A percentile compares a stretch with the other conserved stretches of the same genome.
Evolutionary conservation across 257 asterid genomes (phyloP).

Genomic region (Solanum ahanhuiri): DNA sequence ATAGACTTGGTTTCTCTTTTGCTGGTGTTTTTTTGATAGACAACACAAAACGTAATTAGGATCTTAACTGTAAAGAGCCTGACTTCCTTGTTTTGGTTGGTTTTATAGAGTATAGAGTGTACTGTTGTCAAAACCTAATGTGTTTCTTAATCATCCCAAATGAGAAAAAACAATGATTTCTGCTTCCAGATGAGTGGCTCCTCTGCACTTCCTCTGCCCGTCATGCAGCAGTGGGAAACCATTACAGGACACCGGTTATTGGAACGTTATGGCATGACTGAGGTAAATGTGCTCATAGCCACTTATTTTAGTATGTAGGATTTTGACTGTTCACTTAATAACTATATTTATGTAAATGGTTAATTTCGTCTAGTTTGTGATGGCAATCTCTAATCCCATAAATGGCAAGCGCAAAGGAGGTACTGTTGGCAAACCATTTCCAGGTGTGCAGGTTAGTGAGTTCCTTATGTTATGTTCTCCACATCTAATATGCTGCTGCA

Average conservation of each 20-base stretch:
- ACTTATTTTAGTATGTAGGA: neutral
- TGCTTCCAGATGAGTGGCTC: conserved; percentile 88
- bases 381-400: conserved; percentile 89
- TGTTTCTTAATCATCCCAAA: neutral
- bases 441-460: conserved; percentile 77
- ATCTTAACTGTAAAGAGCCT: neutral
- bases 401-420: conserved; percentile 80
- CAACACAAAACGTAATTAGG: neutral
- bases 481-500: neutral
- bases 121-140: neutral
- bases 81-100: neutral
- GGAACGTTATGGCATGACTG: conserved; percentile 98
- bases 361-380: conserved; percentile 61
- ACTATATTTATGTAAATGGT: conserved; percentile 4
- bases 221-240: conserved; percentile 92
- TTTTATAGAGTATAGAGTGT: neutral
- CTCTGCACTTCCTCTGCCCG: conserved; percentile 95
- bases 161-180: neutral
- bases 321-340: neutral
- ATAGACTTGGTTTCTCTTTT: conserved; percentile 3
- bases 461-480: neutral
- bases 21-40: neutral
- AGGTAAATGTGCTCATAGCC: conserved; percentile 31
- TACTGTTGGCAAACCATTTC: conserved; percentile 90
- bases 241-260: conserved; percentile 79